Conservation (phyloP, 371 early-diverging fungal species). For the Batrachochytrium dendrobatidis region DNA sequence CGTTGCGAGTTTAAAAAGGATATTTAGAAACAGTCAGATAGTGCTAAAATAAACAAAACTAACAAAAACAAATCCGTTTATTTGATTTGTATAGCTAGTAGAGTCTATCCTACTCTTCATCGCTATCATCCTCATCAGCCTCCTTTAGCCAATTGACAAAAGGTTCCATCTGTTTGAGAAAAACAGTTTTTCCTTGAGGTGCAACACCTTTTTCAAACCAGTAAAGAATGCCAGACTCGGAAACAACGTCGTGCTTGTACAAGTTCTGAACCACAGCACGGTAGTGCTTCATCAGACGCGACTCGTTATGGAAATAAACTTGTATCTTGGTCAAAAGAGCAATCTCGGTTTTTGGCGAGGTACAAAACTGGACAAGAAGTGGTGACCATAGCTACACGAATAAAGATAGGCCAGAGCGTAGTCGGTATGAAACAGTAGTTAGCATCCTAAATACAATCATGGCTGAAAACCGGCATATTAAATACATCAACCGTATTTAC, state of each 20-base stretch:
- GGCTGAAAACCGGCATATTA: not conserved
- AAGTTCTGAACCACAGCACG: constrained; percentile 69
- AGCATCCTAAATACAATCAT: not conserved
- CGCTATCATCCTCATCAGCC: constrained; percentile 63
- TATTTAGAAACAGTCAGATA: too few relatives aligned
- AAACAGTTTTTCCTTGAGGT: constrained; percentile 76
- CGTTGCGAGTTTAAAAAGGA: too few relatives aligned
- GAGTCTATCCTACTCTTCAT: constrained; percentile 56
- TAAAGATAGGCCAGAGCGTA: not conserved
- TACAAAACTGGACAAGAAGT: constrained; percentile 64
- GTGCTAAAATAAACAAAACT: too few relatives aligned
- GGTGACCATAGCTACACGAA: constrained; percentile 50
- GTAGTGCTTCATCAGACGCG: constrained; percentile 80
- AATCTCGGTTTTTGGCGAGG: constrained; percentile 77
- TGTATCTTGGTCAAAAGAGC: constrained; percentile 76
- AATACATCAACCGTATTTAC: constrained; percentile 33
- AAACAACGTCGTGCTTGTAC: constrained; percentile 83
- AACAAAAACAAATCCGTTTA: too few relatives aligned
- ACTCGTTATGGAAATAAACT: constrained; percentile 76
- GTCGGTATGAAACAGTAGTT: constrained; percentile 5
- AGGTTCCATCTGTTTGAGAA: constrained; percentile 85
- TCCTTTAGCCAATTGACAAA: constrained; percentile 77
- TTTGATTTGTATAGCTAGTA: too few relatives aligned
- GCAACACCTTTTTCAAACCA: constrained; percentile 88
- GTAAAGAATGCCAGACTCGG: constrained; percentile 83